phyloP scores from a whole-genome alignment of 805 yeast species.

The Starmerella apicola region DNA sequence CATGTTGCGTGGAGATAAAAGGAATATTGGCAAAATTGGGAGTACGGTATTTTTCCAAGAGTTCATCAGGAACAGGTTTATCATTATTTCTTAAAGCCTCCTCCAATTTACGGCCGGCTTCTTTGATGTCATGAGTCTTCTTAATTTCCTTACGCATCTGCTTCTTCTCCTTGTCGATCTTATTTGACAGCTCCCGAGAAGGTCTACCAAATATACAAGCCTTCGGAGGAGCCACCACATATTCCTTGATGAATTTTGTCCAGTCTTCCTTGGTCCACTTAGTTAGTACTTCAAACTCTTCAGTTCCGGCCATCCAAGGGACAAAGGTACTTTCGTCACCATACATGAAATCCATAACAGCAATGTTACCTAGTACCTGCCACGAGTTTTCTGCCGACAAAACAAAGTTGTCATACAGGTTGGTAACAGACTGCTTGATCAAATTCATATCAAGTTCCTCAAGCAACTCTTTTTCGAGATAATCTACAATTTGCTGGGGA shows the following conservation, averaged over 20 bases:
- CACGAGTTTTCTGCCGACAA: conserved; percentile 37
- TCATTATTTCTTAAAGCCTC: conserved; percentile 59
- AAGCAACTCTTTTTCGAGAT: conserved; percentile 34
- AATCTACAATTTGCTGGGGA: conserved; percentile 37
- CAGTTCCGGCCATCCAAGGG: conserved; percentile 41
- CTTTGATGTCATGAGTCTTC: conserved; percentile 40
- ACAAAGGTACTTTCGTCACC: conserved; percentile 58
- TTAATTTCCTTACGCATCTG: conserved; percentile 39
- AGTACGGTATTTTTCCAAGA: conserved; percentile 48
- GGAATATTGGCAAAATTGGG: conserved; percentile 66
- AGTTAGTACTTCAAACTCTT: conserved; percentile 47
- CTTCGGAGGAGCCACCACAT: conserved; percentile 49
- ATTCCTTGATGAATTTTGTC: conserved; percentile 41
- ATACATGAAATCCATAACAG: conserved; percentile 69
- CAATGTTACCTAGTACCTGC: conserved; percentile 47
- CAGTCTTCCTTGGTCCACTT: conserved; percentile 59
- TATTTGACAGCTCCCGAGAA: conserved; percentile 44
- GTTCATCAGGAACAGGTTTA: conserved; percentile 57
- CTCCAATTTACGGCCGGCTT: conserved; percentile 40
- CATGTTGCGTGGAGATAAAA: conserved; percentile 58
- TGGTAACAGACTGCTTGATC: conserved; percentile 56
- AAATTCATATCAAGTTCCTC: conserved; percentile 48
- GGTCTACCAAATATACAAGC: conserved; percentile 65
- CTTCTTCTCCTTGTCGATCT: conserved; percentile 40
- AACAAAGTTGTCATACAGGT: conserved; percentile 44